These are phyloP conservation scores for Trichosporon ovoides DNA, from an alignment of 1,284 basidiomycete genomes.

Conservation along the genomic window DNA sequence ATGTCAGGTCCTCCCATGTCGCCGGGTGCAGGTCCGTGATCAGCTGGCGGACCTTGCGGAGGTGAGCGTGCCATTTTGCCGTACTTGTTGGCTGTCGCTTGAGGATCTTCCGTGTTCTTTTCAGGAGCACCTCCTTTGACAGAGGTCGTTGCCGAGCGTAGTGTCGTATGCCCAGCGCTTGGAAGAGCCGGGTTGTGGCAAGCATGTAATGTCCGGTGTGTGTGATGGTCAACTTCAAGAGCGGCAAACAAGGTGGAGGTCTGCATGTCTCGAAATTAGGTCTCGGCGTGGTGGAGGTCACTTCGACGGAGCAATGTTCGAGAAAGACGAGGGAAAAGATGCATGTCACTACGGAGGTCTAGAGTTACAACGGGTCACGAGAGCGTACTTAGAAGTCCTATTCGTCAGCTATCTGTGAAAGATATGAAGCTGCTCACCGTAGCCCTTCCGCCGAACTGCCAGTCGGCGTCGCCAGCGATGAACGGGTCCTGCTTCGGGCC, in stretches of 20 bases:
- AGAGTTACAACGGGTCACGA: too few species aligned
- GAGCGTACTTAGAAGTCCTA: slow-evolving; percentile 6
- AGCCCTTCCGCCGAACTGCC: slow-evolving; percentile 49
- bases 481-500: slow-evolving; percentile 57
- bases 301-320: too few species aligned
- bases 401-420: background rate
- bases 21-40: slow-evolving; percentile 1
- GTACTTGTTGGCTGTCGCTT: background rate
- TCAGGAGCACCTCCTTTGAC: background rate
- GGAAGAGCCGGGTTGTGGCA: too few species aligned
- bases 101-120: background rate
- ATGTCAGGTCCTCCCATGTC: background rate
- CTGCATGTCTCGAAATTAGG: too few species aligned
- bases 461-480: slow-evolving; percentile 42
- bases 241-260: too few species aligned
- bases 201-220: too few species aligned
- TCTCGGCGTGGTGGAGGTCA: too few species aligned
- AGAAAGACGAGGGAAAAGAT: too few species aligned
- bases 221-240: too few species aligned
- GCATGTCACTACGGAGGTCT: too few species aligned
- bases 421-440: slow-evolving; percentile 37
- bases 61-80: background rate
- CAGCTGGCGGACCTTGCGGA: background rate
- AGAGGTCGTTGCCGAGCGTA: background rate
- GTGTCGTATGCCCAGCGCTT: too few species aligned